phyloP scores from a whole-genome alignment of 331 rosid species.

The Rhamnella rubrinervis region DNA sequence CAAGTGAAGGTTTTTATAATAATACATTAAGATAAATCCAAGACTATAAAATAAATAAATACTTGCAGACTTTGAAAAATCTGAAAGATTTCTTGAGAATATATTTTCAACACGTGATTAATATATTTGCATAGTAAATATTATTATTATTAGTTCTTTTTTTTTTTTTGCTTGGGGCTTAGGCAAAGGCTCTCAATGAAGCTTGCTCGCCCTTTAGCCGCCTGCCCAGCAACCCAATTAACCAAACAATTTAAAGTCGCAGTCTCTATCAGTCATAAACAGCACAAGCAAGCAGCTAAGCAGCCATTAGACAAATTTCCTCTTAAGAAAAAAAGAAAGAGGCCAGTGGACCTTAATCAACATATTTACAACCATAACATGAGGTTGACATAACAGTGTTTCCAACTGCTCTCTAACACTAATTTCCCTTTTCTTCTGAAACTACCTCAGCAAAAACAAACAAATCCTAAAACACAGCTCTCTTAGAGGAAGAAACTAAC shows the following conservation, averaged over 20 bases:
- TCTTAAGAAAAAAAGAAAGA: not conserved
- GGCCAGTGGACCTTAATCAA: slow-evolving; percentile 1
- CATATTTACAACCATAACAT: slow-evolving; percentile 32
- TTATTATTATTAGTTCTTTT: no score
- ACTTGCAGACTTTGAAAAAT: no score
- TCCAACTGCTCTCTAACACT: slow-evolving; percentile 10
- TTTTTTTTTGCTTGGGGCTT: no score
- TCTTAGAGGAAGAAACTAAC: not conserved
- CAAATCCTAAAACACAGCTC: slow-evolving; percentile 1
- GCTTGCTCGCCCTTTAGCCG: no score
- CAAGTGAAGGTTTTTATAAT: no score
- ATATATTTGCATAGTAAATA: no score
- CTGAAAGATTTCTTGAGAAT: no score
- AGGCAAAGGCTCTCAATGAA: no score
- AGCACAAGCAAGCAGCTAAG: not conserved
- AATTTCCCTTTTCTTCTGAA: slow-evolving; percentile 1
- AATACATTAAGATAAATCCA: no score
- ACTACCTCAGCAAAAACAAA: slow-evolving; percentile 4
- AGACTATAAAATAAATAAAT: no score
- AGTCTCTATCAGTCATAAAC: not conserved
- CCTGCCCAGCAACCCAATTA: not conserved
- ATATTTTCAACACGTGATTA: no score
- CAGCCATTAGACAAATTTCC: not conserved
- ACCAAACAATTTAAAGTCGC: not conserved
- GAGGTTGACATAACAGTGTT: slow-evolving; percentile 3